Conservation (phyloP, 495 filamentous ascomycete species). For the Stereocaulon alpinum region DNA sequence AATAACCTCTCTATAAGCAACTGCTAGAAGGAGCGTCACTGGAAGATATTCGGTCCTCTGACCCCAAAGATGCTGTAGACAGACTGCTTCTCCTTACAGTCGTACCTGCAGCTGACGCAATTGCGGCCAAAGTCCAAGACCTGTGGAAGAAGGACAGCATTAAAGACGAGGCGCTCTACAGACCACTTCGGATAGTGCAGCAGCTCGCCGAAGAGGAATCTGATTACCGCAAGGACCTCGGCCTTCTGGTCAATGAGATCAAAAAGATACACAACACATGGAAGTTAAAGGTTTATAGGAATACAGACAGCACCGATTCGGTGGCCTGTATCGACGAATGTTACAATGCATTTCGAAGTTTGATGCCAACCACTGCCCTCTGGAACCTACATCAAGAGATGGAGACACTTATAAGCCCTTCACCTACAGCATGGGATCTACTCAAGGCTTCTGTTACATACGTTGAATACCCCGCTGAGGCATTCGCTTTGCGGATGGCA, state of each 20-base stretch:
- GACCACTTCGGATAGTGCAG: neutral
- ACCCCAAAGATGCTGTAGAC: neutral
- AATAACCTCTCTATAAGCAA: neutral
- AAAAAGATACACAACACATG: neutral
- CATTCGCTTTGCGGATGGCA: neutral
- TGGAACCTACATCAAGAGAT: constrained; percentile 1
- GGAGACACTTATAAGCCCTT: neutral
- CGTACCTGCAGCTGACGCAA: neutral
- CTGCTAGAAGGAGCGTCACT: neutral
- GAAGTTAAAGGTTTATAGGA: too few species aligned
- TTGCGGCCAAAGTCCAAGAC: neutral
- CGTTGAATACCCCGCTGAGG: neutral
- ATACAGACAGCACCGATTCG: too few species aligned
- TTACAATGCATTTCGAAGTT: too few species aligned
- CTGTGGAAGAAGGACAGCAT: neutral
- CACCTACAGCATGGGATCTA: neutral
- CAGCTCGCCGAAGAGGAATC: neutral
- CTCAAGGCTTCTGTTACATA: neutral
- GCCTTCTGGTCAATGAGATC: neutral
- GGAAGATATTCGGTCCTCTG: neutral
- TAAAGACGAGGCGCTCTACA: neutral
- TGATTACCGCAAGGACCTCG: neutral
- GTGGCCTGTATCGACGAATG: too few species aligned
- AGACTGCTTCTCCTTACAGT: neutral
- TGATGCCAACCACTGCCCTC: neutral